These are phyloP conservation scores for Pyricularia sp. DNA, from an alignment of 2,329 filamentous ascomycete species.

Conservation along the genomic window DNA sequence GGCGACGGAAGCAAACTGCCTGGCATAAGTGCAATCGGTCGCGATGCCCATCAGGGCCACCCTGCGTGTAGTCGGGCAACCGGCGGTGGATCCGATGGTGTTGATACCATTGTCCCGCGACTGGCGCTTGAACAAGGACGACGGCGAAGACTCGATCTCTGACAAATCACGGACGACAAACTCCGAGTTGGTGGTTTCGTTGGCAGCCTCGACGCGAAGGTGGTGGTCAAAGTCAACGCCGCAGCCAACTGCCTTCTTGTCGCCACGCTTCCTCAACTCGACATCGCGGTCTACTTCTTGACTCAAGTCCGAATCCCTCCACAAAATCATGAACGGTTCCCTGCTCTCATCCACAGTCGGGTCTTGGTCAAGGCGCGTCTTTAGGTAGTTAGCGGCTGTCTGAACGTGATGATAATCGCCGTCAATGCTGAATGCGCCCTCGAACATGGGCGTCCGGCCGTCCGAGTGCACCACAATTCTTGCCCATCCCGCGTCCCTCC, in stretches of 20 bases:
- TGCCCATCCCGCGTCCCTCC: conserved; percentile 80
- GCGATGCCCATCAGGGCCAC: conserved; percentile 88
- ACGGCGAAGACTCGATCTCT: not conserved
- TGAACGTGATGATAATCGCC: conserved; percentile 84
- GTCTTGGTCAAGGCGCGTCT: conserved; percentile 63
- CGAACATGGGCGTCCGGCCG: conserved; percentile 74
- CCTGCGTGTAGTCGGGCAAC: conserved; percentile 79
- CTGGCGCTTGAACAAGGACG: conserved; percentile 6
- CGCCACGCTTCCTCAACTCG: conserved; percentile 27
- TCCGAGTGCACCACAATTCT: conserved; percentile 70
- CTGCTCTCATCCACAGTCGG: conserved; percentile 47
- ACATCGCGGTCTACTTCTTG: conserved; percentile 39
- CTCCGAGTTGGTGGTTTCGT: conserved; percentile 50
- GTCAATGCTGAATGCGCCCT: conserved; percentile 76
- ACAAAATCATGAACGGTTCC: conserved; percentile 80
- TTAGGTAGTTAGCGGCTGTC: conserved; percentile 61
- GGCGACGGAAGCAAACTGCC: conserved; percentile 55
- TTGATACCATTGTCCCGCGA: conserved; percentile 46
- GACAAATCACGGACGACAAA: not conserved
- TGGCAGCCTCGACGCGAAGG: conserved; percentile 47
- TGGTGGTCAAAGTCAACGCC: conserved; percentile 14
- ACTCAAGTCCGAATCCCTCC: conserved; percentile 79
- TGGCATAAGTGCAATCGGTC: conserved; percentile 84
- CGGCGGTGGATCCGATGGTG: conserved; percentile 72
- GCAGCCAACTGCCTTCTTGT: conserved; percentile 19